These are phyloP conservation scores for Arxiozyma telluris DNA, from an alignment of 1,139 yeast species.

Conservation along the genomic window DNA sequence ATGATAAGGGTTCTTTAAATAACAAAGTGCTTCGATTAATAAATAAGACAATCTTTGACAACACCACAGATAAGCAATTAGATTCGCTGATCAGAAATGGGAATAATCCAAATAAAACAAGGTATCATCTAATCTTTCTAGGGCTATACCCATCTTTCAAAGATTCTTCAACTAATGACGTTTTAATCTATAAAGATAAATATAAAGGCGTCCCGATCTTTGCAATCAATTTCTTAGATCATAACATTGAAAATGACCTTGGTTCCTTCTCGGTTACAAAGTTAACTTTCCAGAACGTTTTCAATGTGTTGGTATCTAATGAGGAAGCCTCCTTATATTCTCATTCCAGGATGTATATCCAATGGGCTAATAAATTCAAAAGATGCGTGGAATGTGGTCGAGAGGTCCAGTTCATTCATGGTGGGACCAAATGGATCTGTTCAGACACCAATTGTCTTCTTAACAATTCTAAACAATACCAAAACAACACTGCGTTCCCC, in stretches of 20 bases:
- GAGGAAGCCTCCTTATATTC: conserved; percentile 62
- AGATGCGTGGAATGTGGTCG: conserved; percentile 89
- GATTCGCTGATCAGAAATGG: not conserved
- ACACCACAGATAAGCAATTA: not conserved
- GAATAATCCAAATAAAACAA: not conserved
- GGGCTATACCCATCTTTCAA: not conserved
- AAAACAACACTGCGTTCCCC: conserved; percentile 55
- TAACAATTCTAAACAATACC: not conserved
- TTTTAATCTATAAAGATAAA: not conserved
- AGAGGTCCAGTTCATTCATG: conserved; percentile 60
- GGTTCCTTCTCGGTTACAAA: conserved; percentile 6
- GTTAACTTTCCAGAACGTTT: conserved; percentile 8
- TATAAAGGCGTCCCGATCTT: conserved; percentile 69
- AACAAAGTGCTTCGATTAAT: not conserved
- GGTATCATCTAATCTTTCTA: not conserved
- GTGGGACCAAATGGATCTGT: conserved; percentile 74
- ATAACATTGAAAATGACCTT: conserved; percentile 25
- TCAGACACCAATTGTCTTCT: conserved; percentile 18
- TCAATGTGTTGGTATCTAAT: conserved; percentile 25
- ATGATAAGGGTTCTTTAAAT: not conserved
- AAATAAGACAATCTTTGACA: not conserved
- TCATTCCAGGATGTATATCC: conserved; percentile 76
- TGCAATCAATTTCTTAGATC: conserved; percentile 52
- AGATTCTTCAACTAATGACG: not conserved
- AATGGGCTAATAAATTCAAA: conserved; percentile 69